Evolutionary conservation across 2,329 filamentous ascomycete species (phyloP), one percentile per base, ranked within the genome.

Genomic region (Trichophyton benhamiae): DNA sequence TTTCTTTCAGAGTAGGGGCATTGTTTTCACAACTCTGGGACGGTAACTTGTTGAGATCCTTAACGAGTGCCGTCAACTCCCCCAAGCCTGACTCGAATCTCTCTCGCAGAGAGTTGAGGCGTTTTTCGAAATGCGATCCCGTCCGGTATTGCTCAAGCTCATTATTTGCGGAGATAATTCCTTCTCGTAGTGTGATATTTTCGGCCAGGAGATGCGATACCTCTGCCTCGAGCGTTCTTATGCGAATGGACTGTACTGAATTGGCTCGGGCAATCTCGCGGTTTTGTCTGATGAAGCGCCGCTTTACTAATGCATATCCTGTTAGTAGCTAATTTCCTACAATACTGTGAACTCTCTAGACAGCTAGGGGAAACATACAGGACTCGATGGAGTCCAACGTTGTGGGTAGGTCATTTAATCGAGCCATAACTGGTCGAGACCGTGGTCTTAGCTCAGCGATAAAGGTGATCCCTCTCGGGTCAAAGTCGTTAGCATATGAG

Each of bases 251-350:
- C 70, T 87, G 84, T 61, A 79, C 79, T 5, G 84, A 86, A 68
- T 87, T 86, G 63, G 78, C 82, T 65, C 82, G 79, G 62, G 83
- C 83, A 62, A 87, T 82, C 69, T 87, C 84, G 66, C 84, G 82
- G 69, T 87, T 87, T 70, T 87, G 84, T 61, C 84, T 76, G 65
- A 86, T 77, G 68, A 86, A 86, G 65, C 83, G 76, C 63, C 84
- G 77, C 74, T 85, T 87, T 60, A 86, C 83, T 85, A 64, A 27
- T 25, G 25, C 52, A 11, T 15, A 11, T 6, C 27, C 25, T 25
- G 15, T 58, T 55, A 55, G 13, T 55, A 36, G 8, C 8, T 55
- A 3, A 9, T 6, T 25, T 25, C 15, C 11, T 57, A 27, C 8
- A 17, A 27, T 38, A 22, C 13, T 30, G 15, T n/a, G 7, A 44